Evolutionary conservation across 106 monocot species (phyloP), one percentile per base, ranked within the genome.

Genomic region (Dioscorea alata): DNA sequence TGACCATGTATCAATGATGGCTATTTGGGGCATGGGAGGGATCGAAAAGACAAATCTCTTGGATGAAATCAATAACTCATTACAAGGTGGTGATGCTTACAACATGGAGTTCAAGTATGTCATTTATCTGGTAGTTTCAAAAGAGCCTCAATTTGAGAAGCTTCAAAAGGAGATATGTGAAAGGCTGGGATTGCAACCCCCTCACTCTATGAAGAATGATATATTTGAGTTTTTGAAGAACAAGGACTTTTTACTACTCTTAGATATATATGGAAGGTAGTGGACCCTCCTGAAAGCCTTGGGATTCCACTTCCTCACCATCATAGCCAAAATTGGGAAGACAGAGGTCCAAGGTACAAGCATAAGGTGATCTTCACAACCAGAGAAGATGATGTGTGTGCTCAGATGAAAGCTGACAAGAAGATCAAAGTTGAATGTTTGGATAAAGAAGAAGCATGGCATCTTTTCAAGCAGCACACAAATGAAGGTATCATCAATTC

Each of bases 11-110:
- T 31, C 28, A 1, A 32, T 73, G 22, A 57, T 73, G 51, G 73
- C 54, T 9, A 57, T 73, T 10, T 65, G 65, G 63, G 73, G 73
- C 35, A 53, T 42, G 34, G 73, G 73, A 8, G 73, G 73, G 6
- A 20, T 65, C 18, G 73, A 64, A 8, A 73, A 73, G 25, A 73
- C 73, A 54, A 56, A 20, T 16, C 65, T 73, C 6, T 23, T 73
- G 2, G 15, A 49, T 6, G 15, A 13, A 23, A 14, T 71, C 56
- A 21, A 56, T 15, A 65, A 42, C 51, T 51, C 51, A 12, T 23
- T 9, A 49, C 17, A 6, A 20, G 54, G 12, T 4, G 23, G 13
- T 9, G 28, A 7, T 10, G 8, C 28, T 28, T 28, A 23, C 6
- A 21, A n/a, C 3, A 13, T 51, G 12, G 51, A 4, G 2, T 73